phyloP scores from a whole-genome alignment of 441 rosid genomes.

The Geranium incanum region DNA sequence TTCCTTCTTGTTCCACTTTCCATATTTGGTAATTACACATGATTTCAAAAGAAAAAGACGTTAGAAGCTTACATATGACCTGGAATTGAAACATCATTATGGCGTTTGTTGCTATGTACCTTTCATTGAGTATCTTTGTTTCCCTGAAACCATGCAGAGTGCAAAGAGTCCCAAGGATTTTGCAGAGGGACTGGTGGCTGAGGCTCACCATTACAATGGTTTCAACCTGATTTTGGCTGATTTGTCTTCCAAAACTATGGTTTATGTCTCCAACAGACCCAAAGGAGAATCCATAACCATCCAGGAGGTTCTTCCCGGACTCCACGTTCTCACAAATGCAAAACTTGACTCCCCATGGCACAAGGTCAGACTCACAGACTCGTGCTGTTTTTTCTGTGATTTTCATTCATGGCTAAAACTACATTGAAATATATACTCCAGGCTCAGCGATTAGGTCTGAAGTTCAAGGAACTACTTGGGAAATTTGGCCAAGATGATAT shows the following conservation, averaged over 20 bases:
- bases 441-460: constrained; percentile 38
- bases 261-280: constrained; percentile 58
- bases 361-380: constrained; percentile 32
- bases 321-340: constrained; percentile 66
- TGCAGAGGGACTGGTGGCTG: constrained; percentile 39
- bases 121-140: neutral
- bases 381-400: neutral
- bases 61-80: no score
- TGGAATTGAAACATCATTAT: neutral
- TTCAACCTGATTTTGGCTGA: constrained; percentile 60
- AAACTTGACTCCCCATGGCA: constrained; percentile 62
- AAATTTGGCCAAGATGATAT: constrained; percentile 35
- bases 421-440: constrained; percentile 14
- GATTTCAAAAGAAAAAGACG: neutral
- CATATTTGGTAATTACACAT: neutral
- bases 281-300: constrained; percentile 38
- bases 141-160: constrained; percentile 29
- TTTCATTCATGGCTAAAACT: neutral
- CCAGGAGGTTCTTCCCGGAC: constrained; percentile 55
- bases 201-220: constrained; percentile 52
- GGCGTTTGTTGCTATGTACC: neutral
- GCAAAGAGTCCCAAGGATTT: constrained; percentile 47
- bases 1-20: no score
- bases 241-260: constrained; percentile 42
- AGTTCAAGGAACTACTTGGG: constrained; percentile 36